Percentiles rank a stretch among this genome's conserved stretches.
phyloP scores from a whole-genome alignment of 2,329 filamentous ascomycete genomes.

The Pseudonectria foliicola region DNA sequence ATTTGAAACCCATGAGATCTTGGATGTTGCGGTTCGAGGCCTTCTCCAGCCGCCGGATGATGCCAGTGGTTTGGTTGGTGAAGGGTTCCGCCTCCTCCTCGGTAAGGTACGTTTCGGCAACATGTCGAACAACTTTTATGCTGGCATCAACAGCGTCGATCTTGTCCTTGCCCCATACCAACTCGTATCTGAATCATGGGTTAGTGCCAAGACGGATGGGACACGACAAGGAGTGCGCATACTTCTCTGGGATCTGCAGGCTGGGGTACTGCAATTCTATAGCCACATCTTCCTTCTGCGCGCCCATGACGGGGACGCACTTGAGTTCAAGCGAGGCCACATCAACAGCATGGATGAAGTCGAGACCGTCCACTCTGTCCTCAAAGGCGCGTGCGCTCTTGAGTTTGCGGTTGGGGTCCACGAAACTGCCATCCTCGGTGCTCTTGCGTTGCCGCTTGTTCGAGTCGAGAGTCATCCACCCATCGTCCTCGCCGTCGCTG shows the following conservation, averaged over 20 bases:
- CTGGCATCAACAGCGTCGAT: conserved; percentile 73
- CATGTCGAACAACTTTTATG: conserved; percentile 59
- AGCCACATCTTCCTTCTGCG: conserved; percentile 44
- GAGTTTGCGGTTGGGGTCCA: conserved; percentile 41
- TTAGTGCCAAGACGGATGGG: conserved; percentile 9
- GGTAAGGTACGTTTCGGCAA: conserved; percentile 72
- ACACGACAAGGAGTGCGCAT: conserved; percentile 15
- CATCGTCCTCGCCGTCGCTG: conserved; percentile 45
- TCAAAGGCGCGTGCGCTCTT: conserved; percentile 40
- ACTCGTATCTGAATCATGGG: conserved; percentile 39
- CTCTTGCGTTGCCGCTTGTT: conserved; percentile 42
- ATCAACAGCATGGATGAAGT: conserved; percentile 52
- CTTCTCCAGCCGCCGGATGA: conserved; percentile 69
- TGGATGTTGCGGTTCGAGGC: conserved; percentile 62
- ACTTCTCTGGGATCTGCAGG: conserved; percentile 60
- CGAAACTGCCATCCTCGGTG: conserved; percentile 31
- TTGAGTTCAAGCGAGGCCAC: conserved; percentile 45
- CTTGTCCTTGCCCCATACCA: conserved; percentile 71
- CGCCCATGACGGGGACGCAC: conserved; percentile 43
- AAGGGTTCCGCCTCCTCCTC: conserved; percentile 60
- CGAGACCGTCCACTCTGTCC: conserved; percentile 32
- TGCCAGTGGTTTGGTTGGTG: conserved; percentile 63
- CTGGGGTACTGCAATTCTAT: conserved; percentile 83
- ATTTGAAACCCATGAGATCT: conserved; percentile 60
- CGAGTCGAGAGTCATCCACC: conserved; percentile 42